A percentile compares a stretch with the other conserved stretches of the same genome.
Evolutionary conservation across 495 filamentous ascomycete species (phyloP).

Genomic region (Hapsidospora chrysogenum): DNA sequence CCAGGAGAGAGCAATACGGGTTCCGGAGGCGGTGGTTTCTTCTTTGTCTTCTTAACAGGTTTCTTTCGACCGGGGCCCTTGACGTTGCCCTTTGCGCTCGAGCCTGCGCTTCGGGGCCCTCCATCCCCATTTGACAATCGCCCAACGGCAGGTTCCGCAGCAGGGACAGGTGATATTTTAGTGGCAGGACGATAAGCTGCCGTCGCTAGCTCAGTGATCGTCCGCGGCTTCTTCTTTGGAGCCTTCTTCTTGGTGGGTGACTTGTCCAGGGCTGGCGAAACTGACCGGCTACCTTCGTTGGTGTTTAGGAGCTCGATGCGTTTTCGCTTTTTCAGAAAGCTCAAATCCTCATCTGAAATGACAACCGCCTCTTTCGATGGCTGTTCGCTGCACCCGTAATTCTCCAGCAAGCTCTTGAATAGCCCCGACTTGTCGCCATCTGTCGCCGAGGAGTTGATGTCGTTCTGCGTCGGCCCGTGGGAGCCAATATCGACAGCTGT

Average conservation of each 20-base stretch:
- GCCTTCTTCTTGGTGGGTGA: conserved; percentile 33
- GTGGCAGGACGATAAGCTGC: conserved; percentile 44
- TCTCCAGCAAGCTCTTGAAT: conserved; percentile 17
- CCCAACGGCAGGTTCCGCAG: conserved; percentile 6
- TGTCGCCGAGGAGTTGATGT: conserved; percentile 4
- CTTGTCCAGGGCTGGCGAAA: conserved; percentile 7
- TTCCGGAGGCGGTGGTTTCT: conserved; percentile 23
- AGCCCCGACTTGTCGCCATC: background rate
- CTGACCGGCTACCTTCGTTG: conserved; percentile 4
- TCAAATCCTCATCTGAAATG: background rate
- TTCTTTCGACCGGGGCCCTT: conserved; percentile 15
- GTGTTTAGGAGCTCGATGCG: conserved; percentile 25
- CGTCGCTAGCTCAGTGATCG: conserved; percentile 73
- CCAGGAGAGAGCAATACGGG: conserved; percentile 53
- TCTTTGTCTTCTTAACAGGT: conserved; percentile 18
- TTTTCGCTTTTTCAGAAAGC: conserved; percentile 30
- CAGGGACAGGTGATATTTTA: too few species aligned
- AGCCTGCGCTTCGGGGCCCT: conserved; percentile 8
- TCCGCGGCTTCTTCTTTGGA: conserved; percentile 58
- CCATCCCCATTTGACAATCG: too few species aligned
- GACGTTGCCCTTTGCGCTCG: conserved; percentile 5
- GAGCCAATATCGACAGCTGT: conserved; percentile 3
- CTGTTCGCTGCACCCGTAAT: conserved; percentile 12
- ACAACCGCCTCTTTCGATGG: background rate
- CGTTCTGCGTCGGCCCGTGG: conserved; percentile 4